Base-by-base conservation (phyloP, 371 early-diverging fungal genomes). In the Rhizopus delemar region DNA sequence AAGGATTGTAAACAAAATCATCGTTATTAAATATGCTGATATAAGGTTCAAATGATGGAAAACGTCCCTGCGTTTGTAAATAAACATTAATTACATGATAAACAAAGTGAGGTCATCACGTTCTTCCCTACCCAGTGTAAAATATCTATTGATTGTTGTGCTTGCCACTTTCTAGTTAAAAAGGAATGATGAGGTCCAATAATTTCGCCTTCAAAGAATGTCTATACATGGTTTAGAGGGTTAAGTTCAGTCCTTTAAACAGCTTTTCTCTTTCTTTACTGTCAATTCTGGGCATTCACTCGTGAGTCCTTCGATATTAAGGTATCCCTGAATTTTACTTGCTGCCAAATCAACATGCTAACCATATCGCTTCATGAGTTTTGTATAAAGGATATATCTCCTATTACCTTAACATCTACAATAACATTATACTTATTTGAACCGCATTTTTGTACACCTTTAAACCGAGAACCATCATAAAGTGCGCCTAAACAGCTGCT, bases 141-240 rank as follows among this genome's bases (percentile, higher is more conserved):
- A 41, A 73, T 66, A 61, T 94, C 94, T 50, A 86, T 85, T 28
- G 66, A 61, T 52, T 87, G 89, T 50, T 88, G 82, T n/a, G 91
- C 91, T 56, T 90, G 90, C 94, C 94, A 94, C 75, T 90, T 91
- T 38, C 88, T 73, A 16, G 95, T 94, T 38, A 91, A 73, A 63
- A 94, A 94, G 1, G 86, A 80, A 54, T 91, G 75, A 41, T 85
- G 77, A 8, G 86, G 86, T 0, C 93, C 95, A 66, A 94, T 88
- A 64, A 93, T 86, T 66, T 92, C 87, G 45, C 87, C 92, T 59
- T 92, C 91, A 66, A 93, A 93, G 65, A 86, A 93, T 1, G 94
- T 94, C 70, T 79, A 62, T 9, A 41, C 22, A 22, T 22, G 22
- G 22, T 22, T 22, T 22, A 28, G 16, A 45, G 5, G 41, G 11